Conservation (phyloP, 495 filamentous ascomycete species). For the Trichoderma gamsii region DNA sequence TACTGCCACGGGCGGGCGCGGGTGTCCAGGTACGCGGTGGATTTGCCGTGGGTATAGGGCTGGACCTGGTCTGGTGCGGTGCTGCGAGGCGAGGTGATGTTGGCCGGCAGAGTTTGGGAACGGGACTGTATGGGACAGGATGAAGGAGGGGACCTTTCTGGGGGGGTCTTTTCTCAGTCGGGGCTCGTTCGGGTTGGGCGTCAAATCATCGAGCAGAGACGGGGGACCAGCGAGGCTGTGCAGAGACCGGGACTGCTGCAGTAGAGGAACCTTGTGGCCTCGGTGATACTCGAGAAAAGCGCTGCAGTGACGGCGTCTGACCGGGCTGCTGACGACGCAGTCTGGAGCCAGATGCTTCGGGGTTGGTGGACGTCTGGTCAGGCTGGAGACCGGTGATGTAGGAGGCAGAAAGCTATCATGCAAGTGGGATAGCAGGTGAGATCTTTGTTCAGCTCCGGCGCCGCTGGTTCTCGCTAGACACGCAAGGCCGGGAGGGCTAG, state of each 20-base stretch:
- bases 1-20: neutral
- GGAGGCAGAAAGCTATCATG: conserved; percentile 5
- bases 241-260: neutral
- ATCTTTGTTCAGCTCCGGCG: neutral
- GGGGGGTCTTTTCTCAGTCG: neutral
- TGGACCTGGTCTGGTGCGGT: neutral
- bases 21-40: conserved; percentile 8
- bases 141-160: neutral
- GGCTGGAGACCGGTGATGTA: neutral
- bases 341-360: neutral
- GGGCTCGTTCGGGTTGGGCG: conserved; percentile 12
- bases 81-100: conserved; percentile 1
- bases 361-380: neutral
- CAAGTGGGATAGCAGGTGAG: neutral
- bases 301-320: conserved; percentile 7
- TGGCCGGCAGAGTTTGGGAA: neutral
- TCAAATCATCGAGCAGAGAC: conserved; percentile 9
- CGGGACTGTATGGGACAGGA: neutral
- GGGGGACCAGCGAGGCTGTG: conserved; percentile 9
- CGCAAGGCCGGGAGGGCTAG: too few relatives aligned
- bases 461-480: too few relatives aligned
- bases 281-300: neutral
- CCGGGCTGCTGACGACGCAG: conserved; percentile 6
- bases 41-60: conserved; percentile 9
- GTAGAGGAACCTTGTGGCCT: conserved; percentile 4